Evolutionary conservation across 164 flowering plant genomes (phyloP), one percentile per base, ranked within the genome.

Genomic region (Aristolochia contorta): DNA sequence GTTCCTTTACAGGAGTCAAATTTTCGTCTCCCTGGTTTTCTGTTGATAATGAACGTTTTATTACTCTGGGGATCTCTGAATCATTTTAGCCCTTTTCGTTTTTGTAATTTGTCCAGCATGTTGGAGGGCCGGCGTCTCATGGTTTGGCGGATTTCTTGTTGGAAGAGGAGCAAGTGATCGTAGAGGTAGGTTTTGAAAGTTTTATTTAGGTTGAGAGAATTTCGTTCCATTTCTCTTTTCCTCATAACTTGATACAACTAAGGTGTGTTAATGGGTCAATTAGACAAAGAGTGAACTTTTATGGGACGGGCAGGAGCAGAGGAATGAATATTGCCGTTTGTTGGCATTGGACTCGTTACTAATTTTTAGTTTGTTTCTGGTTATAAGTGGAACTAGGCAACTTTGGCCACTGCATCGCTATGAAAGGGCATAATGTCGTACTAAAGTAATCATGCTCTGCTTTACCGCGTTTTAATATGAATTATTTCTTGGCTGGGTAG

Each of bases 111-210:
- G 6, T 37, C 21, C 55, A 94, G 95, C 93, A 86, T 4, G 72
- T 79, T 60, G 51, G 84, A 50, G 78, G 83, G 74, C 62, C 86
- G 9, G 77, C 78, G 25, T 74, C 84, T 21, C 79, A 64, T 56
- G 80, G 70, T 23, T 60, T 80, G 66, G 63, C 72, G 49, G 79
- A 74, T 18, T 78, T 78, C 54, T 73, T 94, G 65, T 77, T 88
- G 20, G 86, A 85, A 60, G 78, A 76, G 0, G 97, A 94, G 71
- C 69, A 76, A 48, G 82, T 87, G 22, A 53, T 80, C 5, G 87
- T 69, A 7, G 88, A 89, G 96, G 99, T 91, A 69, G 15, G 23
- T 37, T 49, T 19, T 14, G 0, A 27, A n/a, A 10, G 4, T 19
- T 27, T 9, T 47, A 45, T 21, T 43, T 43, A 54, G 41, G 12